phyloP scores from a whole-genome alignment of 495 filamentous ascomycete genomes.

The Lasiosphaeria ovina region DNA sequence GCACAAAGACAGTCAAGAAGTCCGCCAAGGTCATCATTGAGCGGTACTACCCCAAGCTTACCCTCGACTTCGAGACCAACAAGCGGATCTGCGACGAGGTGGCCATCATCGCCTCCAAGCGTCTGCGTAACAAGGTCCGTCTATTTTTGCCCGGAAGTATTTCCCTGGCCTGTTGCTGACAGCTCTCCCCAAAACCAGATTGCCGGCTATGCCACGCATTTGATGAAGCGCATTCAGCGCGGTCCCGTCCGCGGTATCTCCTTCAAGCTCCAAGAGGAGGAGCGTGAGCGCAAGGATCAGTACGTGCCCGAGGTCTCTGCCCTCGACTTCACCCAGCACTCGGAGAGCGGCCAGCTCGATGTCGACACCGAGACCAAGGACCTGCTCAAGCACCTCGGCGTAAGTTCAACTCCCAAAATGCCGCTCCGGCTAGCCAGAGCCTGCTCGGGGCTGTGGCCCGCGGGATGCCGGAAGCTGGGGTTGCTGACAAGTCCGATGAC shows the following conservation, averaged over 20 bases:
- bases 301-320: constrained; percentile 98
- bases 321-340: constrained; percentile 90
- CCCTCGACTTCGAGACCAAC: constrained; percentile 99
- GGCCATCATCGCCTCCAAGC: constrained; percentile 97
- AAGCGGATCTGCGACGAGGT: constrained; percentile 99
- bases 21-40: constrained; percentile 99
- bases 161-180: neutral
- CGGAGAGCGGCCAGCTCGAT: constrained; percentile 88
- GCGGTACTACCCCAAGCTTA: constrained; percentile 97
- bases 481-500: no score
- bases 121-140: constrained; percentile 92
- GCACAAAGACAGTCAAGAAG: constrained; percentile 99
- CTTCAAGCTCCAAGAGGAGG: constrained; percentile 99
- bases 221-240: constrained; percentile 99
- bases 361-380: constrained; percentile 98
- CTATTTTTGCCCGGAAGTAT: neutral
- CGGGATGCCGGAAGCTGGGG: no score
- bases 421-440: neutral
- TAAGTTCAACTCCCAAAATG: constrained; percentile 53
- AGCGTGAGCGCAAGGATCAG: constrained; percentile 99
- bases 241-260: constrained; percentile 99
- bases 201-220: constrained; percentile 95
- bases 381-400: constrained; percentile 93
- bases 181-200: constrained; percentile 54
- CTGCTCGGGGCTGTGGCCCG: neutral